phyloP scores from a whole-genome alignment of 768 basidiomycete genomes.

The Tylopilus felleus region DNA sequence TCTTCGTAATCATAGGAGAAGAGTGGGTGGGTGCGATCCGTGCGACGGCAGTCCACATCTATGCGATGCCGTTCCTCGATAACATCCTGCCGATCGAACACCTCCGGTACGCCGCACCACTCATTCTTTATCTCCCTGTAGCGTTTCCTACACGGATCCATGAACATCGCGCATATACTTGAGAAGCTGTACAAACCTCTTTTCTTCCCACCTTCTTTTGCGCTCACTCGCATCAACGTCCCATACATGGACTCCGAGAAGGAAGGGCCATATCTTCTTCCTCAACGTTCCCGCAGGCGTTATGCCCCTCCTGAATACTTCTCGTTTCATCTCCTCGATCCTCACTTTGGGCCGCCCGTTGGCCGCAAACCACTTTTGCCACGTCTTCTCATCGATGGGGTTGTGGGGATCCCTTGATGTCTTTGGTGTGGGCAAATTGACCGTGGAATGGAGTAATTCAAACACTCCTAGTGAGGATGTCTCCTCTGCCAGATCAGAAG shows the following conservation, averaged over 20 bases:
- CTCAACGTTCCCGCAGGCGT: constrained; percentile 51
- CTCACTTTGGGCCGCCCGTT: constrained; percentile 66
- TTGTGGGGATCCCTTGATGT: constrained; percentile 75
- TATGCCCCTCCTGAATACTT: constrained; percentile 78
- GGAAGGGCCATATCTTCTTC: constrained; percentile 84
- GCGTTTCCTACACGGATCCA: constrained; percentile 43
- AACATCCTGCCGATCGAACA: constrained; percentile 75
- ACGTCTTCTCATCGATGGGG: constrained; percentile 71
- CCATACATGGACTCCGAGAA: constrained; percentile 86
- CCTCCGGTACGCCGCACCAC: constrained; percentile 83
- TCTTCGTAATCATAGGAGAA: constrained; percentile 55
- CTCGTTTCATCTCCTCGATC: constrained; percentile 66
- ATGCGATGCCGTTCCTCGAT: constrained; percentile 91
- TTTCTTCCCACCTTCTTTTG: constrained; percentile 55
- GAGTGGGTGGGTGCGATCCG: constrained; percentile 90
- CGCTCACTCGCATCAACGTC: constrained; percentile 61
- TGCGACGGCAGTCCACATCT: constrained; percentile 95
- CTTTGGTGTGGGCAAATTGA: constrained; percentile 79
- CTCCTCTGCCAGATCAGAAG: constrained; percentile 52
- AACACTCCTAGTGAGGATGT: constrained; percentile 80
- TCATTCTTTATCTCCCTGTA: constrained; percentile 72
- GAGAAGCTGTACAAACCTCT: constrained; percentile 43
- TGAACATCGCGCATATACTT: constrained; percentile 5
- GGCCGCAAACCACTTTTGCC: constrained; percentile 75
- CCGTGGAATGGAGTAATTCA: constrained; percentile 75